Conservation (phyloP, 441 rosid genomes). For the Erodium texanum region DNA sequence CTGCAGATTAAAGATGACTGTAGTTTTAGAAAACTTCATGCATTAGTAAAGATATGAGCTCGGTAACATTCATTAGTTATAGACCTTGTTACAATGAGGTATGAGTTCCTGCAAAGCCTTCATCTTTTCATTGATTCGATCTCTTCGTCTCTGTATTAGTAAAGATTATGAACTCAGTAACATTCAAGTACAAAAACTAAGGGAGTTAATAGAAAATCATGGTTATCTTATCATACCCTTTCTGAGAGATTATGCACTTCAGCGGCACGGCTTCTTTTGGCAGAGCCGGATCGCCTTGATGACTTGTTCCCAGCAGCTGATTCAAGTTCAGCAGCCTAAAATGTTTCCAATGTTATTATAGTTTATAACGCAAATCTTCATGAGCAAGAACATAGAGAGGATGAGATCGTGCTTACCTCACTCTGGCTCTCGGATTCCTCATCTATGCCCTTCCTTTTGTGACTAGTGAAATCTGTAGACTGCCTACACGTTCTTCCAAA, state of each 20-base stretch:
- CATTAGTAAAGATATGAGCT: too few relatives aligned
- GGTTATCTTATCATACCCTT: constrained; percentile 32
- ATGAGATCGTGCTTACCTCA: constrained; percentile 29
- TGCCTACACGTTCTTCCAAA: constrained; percentile 34
- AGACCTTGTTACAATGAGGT: constrained; percentile 68
- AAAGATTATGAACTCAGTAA: not conserved
- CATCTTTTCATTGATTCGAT: constrained; percentile 71
- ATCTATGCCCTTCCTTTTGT: constrained; percentile 49
- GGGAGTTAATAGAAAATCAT: not conserved
- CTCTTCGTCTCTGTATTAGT: constrained; percentile 50
- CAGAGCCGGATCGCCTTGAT: constrained; percentile 38
- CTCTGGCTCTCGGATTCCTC: constrained; percentile 43
- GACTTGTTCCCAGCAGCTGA: constrained; percentile 31
- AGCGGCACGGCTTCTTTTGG: constrained; percentile 56
- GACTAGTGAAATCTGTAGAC: too few relatives aligned
- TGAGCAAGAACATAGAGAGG: too few relatives aligned
- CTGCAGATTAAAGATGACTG: constrained; percentile 28
- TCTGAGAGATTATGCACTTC: constrained; percentile 78
- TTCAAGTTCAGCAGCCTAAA: constrained; percentile 41
- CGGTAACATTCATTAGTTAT: too few relatives aligned
- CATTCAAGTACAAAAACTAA: not conserved
- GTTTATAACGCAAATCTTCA: too few relatives aligned
- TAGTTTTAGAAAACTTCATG: constrained; percentile 1
- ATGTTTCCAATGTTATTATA: not conserved
- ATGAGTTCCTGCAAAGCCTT: constrained; percentile 62